Percentiles rank a stretch among this genome's conserved stretches.
Evolutionary conservation across 176 grass and related monocot genomes (phyloP).

Genomic region (Hyparrhenia diplandra): DNA sequence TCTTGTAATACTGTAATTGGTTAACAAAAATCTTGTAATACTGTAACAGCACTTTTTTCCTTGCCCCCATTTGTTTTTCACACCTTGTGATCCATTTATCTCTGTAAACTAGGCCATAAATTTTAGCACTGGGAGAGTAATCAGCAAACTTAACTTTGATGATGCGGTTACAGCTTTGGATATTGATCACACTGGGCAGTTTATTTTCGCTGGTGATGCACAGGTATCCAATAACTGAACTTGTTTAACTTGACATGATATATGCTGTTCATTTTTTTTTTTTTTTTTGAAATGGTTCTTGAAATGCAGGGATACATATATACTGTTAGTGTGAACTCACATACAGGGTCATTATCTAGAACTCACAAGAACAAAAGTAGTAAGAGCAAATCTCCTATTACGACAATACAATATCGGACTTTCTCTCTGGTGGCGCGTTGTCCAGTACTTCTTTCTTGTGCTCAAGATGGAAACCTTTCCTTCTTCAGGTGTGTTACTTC

Average conservation of each 20-base stretch:
- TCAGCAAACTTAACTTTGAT: constrained; percentile 90
- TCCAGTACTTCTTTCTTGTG: constrained; percentile 86
- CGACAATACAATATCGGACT: constrained; percentile 76
- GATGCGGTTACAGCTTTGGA: constrained; percentile 89
- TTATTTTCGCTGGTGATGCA: constrained; percentile 88
- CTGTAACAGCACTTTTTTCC: not conserved
- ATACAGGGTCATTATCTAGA: constrained; percentile 81
- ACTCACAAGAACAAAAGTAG: constrained; percentile 78
- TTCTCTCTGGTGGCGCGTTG: constrained; percentile 83
- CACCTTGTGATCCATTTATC: constrained; percentile 26
- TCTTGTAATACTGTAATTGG: not conserved
- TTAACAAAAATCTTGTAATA: constrained; percentile 22
- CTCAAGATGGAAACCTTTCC: constrained; percentile 52
- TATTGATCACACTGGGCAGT: constrained; percentile 88
- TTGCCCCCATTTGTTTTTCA: not conserved
- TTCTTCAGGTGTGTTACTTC: constrained; percentile 88
- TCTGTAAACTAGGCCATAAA: constrained; percentile 71
- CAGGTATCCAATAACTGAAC: constrained; percentile 54
- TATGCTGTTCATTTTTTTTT: constrained; percentile 16
- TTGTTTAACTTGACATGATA: constrained; percentile 2
- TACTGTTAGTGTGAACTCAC: constrained; percentile 75
- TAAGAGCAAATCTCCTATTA: constrained; percentile 74
- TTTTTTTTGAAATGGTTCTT: constrained; percentile 24
- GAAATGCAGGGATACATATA: constrained; percentile 79
- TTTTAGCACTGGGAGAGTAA: constrained; percentile 94